Conservation (phyloP, 2,329 filamentous ascomycete genomes). For the Rasamsonia emersonii region DNA sequence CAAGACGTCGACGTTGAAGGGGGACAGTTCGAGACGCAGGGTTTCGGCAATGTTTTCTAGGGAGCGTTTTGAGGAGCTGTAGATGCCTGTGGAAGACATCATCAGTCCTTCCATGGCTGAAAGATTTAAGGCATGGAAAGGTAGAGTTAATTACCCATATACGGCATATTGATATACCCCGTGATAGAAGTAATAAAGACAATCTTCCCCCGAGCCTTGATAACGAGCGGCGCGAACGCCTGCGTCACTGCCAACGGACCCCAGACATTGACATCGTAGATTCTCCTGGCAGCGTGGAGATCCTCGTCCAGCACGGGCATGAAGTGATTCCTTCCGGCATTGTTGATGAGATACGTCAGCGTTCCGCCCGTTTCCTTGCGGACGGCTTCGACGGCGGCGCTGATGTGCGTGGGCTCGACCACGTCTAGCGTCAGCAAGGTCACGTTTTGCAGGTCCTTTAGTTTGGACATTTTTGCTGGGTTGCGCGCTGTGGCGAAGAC, state of each 20-base stretch:
- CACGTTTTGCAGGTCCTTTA: conserved; percentile 15
- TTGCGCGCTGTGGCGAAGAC: conserved; percentile 32
- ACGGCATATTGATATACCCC: conserved; percentile 17
- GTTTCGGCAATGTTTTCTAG: conserved; percentile 15
- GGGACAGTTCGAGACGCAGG: conserved; percentile 16
- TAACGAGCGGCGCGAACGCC: conserved; percentile 22
- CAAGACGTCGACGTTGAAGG: conserved; percentile 13
- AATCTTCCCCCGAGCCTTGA: conserved; percentile 13
- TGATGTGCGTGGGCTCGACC: conserved; percentile 14
- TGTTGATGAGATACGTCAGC: conserved; percentile 35
- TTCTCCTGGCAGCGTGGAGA: conserved; percentile 22
- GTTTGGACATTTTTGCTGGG: conserved; percentile 17
- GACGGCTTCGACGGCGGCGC: conserved; percentile 16
- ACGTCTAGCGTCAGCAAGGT: conserved; percentile 23
- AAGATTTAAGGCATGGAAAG: background rate
- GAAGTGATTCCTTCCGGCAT: conserved; percentile 27
- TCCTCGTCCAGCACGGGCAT: conserved; percentile 31
- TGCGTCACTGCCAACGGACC: too few species aligned
- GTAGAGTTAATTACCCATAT: conserved; percentile 17
- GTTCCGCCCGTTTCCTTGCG: conserved; percentile 20
- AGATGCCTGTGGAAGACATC: conserved; percentile 8
- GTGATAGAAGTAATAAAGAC: conserved; percentile 17
- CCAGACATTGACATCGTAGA: too few species aligned
- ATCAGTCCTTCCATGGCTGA: background rate
- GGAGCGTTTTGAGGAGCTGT: conserved; percentile 16